Evolutionary conservation across 1,139 yeast genomes (phyloP).

Genomic region (Hansenula lynferdii): DNA sequence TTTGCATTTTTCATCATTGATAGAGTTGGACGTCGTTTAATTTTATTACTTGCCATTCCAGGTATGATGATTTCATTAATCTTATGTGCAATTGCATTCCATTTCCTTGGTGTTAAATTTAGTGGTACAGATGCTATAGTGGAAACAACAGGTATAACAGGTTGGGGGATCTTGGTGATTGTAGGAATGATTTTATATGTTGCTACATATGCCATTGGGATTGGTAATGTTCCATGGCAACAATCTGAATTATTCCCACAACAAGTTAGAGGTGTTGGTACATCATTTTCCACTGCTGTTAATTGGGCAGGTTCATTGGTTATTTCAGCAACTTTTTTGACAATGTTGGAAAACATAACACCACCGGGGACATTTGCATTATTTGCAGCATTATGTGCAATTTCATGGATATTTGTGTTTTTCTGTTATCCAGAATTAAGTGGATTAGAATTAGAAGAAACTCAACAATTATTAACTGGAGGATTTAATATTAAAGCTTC

Average conservation of each 20-base stretch:
- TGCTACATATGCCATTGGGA: constrained; percentile 88
- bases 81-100: constrained; percentile 85
- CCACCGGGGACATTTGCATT: constrained; percentile 93
- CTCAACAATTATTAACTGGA: constrained; percentile 68
- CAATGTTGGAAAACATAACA: constrained; percentile 89
- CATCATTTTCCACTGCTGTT: constrained; percentile 86
- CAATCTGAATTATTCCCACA: constrained; percentile 94
- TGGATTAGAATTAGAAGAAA: constrained; percentile 87
- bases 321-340: constrained; percentile 85
- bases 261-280: constrained; percentile 87
- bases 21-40: constrained; percentile 77
- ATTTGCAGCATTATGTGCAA: constrained; percentile 74
- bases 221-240: constrained; percentile 98
- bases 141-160: constrained; percentile 39
- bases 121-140: constrained; percentile 40
- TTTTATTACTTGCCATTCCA: constrained; percentile 70
- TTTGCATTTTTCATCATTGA: constrained; percentile 84
- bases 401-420: constrained; percentile 68
- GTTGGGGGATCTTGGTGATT: constrained; percentile 87
- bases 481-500: constrained; percentile 86
- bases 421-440: constrained; percentile 91
- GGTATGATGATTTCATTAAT: constrained; percentile 76
- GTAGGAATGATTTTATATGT: constrained; percentile 83
- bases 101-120: constrained; percentile 62
- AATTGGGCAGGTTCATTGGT: constrained; percentile 96